A percentile compares a stretch with the other conserved stretches of the same genome.
Evolutionary conservation across 2,329 filamentous ascomycete genomes (phyloP).

Genomic region (Fusarium concolor): DNA sequence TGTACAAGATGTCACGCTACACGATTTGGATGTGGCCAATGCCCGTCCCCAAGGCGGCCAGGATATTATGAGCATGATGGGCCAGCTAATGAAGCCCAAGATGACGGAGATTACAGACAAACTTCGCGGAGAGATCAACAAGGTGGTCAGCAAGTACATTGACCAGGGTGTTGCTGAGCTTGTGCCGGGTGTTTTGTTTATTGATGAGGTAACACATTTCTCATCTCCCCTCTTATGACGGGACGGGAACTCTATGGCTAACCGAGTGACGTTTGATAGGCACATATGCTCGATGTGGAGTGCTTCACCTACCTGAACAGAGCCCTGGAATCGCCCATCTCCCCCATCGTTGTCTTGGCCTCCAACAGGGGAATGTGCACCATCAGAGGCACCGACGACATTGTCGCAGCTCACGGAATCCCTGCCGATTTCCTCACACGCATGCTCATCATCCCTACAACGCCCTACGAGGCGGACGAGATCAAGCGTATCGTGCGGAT

Average conservation of each 20-base stretch:
- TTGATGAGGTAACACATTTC: slow-evolving; percentile 81
- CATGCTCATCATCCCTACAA: slow-evolving; percentile 94
- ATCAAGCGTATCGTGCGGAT: slow-evolving; percentile 93
- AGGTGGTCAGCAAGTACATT: slow-evolving; percentile 98
- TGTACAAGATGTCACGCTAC: slow-evolving; percentile 96
- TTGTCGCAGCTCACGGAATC: slow-evolving; percentile 90
- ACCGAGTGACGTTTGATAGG: slow-evolving; percentile 63
- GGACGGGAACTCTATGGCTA: slow-evolving; percentile 38
- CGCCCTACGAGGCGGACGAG: slow-evolving; percentile 87
- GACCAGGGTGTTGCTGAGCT: slow-evolving; percentile 98
- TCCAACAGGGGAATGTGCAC: slow-evolving; percentile 96
- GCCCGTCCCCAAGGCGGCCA: slow-evolving; percentile 95
- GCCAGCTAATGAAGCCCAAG: slow-evolving; percentile 98
- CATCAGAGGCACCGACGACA: slow-evolving; percentile 86
- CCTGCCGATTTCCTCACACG: slow-evolving; percentile 93
- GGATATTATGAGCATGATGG: slow-evolving; percentile 99
- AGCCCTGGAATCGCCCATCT: slow-evolving; percentile 94
- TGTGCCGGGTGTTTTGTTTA: slow-evolving; percentile 97
- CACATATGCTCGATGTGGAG: slow-evolving; percentile 99
- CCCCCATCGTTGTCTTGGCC: slow-evolving; percentile 95
- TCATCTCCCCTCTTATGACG: slow-evolving; percentile 20
- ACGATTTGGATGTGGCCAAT: slow-evolving; percentile 96
- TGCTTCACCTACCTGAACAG: slow-evolving; percentile 99
- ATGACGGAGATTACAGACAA: slow-evolving; percentile 99
- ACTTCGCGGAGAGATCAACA: slow-evolving; percentile 95